phyloP scores from a whole-genome alignment of 345 rosid species.

The Toxicodendron radicans region DNA sequence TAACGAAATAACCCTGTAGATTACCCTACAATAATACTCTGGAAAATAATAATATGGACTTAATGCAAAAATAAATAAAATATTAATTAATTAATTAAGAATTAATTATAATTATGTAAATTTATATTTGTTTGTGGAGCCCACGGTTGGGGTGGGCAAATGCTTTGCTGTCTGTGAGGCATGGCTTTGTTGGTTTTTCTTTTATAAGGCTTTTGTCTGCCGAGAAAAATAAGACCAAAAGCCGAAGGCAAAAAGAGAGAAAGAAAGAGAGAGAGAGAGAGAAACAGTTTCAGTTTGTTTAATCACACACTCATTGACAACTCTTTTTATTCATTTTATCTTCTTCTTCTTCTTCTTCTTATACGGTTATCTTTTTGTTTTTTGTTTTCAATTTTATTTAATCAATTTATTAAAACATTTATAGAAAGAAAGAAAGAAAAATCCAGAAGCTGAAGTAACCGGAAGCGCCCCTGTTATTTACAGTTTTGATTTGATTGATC shows the following conservation, averaged over 20 bases:
- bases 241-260: background rate
- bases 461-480: background rate
- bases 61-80: too few species aligned
- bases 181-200: conserved; percentile 37
- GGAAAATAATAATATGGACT: too few species aligned
- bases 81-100: too few species aligned
- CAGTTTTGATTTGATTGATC: conserved; percentile 47
- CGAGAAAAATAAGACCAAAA: conserved; percentile 8
- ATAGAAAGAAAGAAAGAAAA: background rate
- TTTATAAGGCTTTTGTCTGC: conserved; percentile 31
- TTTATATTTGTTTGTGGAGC: background rate
- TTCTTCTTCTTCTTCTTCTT: conserved; percentile 4
- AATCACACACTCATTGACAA: conserved; percentile 30
- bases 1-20: too few species aligned
- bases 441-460: conserved; percentile 4
- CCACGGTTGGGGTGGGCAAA: background rate
- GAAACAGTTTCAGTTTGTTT: conserved; percentile 26
- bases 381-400: too few species aligned
- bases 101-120: too few species aligned
- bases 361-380: background rate
- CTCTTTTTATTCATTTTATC: background rate
- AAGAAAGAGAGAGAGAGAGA: conserved; percentile 14
- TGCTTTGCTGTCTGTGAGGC: conserved; percentile 42
- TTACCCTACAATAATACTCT: too few species aligned
- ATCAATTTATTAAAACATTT: too few species aligned